These are phyloP conservation scores for Gynochthodes officinalis DNA, from an alignment of 257 asterid genomes.

Conservation along the genomic window DNA sequence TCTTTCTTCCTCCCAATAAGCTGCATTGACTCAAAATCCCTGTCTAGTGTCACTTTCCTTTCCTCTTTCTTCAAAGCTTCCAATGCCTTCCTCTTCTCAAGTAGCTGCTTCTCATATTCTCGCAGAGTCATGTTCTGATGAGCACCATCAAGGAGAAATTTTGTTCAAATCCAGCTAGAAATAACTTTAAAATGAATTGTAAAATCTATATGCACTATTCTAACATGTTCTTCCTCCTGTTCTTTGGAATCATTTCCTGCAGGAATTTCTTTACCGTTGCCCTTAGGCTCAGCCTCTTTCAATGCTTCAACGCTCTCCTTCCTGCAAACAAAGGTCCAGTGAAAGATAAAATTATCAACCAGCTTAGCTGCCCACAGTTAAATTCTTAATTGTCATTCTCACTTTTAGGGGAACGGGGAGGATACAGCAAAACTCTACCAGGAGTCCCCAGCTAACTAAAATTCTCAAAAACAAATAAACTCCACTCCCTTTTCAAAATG, in stretches of 20 bases:
- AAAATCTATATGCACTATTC: not conserved
- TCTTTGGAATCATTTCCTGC: not conserved
- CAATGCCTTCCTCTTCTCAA: slow-evolving; percentile 16
- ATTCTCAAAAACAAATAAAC: not conserved
- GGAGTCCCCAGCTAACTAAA: not conserved
- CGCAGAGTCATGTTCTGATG: slow-evolving; percentile 11
- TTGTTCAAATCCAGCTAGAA: not conserved
- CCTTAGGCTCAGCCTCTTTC: not conserved
- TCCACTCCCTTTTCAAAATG: not conserved
- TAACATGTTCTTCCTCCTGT: not conserved
- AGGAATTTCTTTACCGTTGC: slow-evolving; percentile 1
- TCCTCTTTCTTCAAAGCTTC: slow-evolving; percentile 15
- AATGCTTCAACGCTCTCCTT: not conserved
- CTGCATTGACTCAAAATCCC: slow-evolving; percentile 15
- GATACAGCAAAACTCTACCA: not conserved
- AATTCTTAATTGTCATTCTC: not conserved
- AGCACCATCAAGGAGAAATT: not conserved
- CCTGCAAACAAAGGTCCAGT: not conserved
- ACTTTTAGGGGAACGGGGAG: not conserved
- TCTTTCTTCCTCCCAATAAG: slow-evolving; percentile 20
- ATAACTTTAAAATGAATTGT: not conserved
- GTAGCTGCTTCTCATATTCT: slow-evolving; percentile 12
- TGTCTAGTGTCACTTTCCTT: slow-evolving; percentile 14
- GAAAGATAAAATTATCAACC: not conserved
- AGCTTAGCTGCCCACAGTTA: not conserved